Evolutionary conservation across 2,329 filamentous ascomycete species (phyloP), one percentile per base, ranked within the genome.

Genomic region (Pseudogymnoascus sp.): DNA sequence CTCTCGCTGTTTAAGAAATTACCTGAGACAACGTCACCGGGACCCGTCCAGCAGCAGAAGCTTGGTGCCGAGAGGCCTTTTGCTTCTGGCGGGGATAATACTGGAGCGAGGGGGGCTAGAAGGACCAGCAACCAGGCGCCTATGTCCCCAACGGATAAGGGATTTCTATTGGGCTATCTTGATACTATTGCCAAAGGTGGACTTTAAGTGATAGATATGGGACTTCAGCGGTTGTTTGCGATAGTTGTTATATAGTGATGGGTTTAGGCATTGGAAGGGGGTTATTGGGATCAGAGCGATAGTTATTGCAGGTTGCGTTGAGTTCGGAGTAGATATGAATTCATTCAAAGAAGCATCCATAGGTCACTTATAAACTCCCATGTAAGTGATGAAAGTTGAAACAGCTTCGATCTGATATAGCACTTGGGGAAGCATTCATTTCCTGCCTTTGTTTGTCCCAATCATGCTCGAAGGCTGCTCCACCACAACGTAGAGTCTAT

Each of bases 81-180:
- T 21, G 51, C 28, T 13, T 57, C 28, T 13, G 51, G 51, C 8
- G 51, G 51, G 21, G 51, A 57, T n/a, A 34, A 34, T 57, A 31
- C 51, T 11, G 51, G 51, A 57, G 51, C 51, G n/a, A 19, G 11
- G 28, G 10, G 19, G 16, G 2, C 73, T 1, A 67, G 70, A 39
- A 76, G 80, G 43, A 77, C 81, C 10, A 79, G 78, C 16, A 83
- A 80, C 66, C 78, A 82, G 71, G 79, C 80, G 34, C 79, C 83
- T 11, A 85, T 86, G 51, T 89, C 87, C 3, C 84, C 89, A 0
- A 88, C 85, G 0, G 87, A 95, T 69, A 88, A 90, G 72, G 87
- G 81, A 14, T 95, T 95, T 70, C 77, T 96, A 72, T 79, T 95
- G 62, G 88, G 84, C 8, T 95, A 92, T 72, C 77, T 96, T 70